Evolutionary conservation across 805 yeast genomes (phyloP), one percentile per base, ranked within the genome.

Genomic region (Saccharomycopsis capsularis): DNA sequence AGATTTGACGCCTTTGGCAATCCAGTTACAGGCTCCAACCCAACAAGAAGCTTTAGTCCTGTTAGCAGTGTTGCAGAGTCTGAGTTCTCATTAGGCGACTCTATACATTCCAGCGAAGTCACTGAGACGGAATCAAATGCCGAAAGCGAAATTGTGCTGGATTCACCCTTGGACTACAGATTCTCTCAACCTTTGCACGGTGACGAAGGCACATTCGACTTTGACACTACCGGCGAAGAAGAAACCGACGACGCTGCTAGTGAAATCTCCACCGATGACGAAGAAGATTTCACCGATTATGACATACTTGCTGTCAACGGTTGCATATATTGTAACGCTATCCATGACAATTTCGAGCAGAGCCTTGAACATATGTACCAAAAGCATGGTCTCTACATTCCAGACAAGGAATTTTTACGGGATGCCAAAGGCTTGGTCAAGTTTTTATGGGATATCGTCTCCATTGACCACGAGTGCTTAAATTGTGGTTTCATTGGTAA

Each of bases 401-500:
- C 99, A 1, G 97, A 93, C 63, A 69, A 73, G 53, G 73, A 77
- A 15, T 89, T 78, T 59, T 70, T 93, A 42, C 68, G 66, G 0
- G 87, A 90, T 62, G 67, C 77, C 43, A 73, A 69, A 36, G 98
- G 97, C 0, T 70, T 93, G 37, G 64, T 93, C n/a, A 63, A 67
- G 1, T 86, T 85, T 60, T 65, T 93, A 51, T 86, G 85, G 39
- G 93, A 88, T 55, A 82, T 84, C 57, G 78, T 91, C 47, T 85
- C 90, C 7, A 73, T 81, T 40, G 96, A 96, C 36, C 82, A 86
- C 56, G 76, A 83, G 55, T 93, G 99, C 63, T 40, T 53, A 19
- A 76, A 79, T 47, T 93, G 99, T 63, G 71, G 72, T 29, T 93
- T 81, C 62, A 84, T 85, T 64, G 98, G 98, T n/a, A 76, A 78